These are phyloP conservation scores for Eucalyptus urophylla DNA, from an alignment of 345 rosid species.

Conservation along the genomic window DNA sequence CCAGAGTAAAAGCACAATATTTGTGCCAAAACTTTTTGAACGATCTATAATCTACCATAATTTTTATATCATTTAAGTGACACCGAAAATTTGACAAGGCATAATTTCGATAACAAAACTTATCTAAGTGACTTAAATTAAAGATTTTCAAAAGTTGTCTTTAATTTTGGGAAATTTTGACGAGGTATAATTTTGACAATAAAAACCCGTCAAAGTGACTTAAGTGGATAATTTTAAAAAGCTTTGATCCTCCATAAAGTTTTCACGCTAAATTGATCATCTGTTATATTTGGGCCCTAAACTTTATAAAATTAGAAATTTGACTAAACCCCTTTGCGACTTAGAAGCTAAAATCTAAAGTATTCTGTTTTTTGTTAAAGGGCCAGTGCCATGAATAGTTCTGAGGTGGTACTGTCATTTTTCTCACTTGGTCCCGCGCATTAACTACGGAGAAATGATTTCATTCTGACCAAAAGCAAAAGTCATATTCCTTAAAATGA, in stretches of 20 bases:
- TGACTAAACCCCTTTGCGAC: neutral
- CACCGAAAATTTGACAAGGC: neutral
- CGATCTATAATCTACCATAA: neutral
- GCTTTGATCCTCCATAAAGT: neutral
- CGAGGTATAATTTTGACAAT: neutral
- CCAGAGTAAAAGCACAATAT: neutral
- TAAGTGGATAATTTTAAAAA: neutral
- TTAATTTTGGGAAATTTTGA: neutral
- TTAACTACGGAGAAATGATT: neutral
- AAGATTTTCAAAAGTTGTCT: neutral
- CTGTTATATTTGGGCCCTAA: neutral
- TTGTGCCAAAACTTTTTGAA: neutral
- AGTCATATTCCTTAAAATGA: neutral
- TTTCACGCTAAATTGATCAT: neutral
- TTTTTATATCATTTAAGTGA: neutral
- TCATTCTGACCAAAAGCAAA: neutral
- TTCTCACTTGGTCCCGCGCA: neutral
- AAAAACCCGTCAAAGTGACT: neutral
- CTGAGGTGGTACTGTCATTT: neutral
- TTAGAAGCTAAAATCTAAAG: neutral
- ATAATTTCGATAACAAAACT: neutral
- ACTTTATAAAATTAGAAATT: neutral
- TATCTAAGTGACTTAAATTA: neutral
- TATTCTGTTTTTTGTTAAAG: neutral
- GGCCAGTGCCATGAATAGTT: neutral